Conservation (phyloP, 345 rosid genomes). For the Conringia planisiliqua region DNA sequence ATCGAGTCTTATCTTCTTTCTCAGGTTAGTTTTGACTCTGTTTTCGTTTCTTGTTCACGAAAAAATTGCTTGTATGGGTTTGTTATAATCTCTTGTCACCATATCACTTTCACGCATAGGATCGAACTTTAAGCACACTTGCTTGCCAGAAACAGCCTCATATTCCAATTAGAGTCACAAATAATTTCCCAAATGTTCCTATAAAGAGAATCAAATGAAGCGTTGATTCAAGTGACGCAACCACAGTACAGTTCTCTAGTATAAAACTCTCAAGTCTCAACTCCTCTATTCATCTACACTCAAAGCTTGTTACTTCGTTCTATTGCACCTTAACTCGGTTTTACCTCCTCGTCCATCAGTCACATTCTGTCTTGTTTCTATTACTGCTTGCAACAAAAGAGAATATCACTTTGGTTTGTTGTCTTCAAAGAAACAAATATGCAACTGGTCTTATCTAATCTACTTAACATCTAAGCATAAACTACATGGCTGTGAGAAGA, state of each 20-base stretch:
- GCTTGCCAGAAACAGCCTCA: background rate
- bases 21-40: too few relatives aligned
- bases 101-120: background rate
- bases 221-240: background rate
- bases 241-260: conserved; percentile 1
- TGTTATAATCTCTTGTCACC: too few relatives aligned
- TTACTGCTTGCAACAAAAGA: background rate
- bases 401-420: conserved; percentile 1
- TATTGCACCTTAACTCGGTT: background rate
- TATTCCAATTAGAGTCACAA: background rate
- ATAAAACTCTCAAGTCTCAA: background rate
- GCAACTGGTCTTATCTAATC: background rate
- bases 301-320: background rate
- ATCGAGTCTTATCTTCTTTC: too few relatives aligned
- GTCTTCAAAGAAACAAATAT: too few relatives aligned
- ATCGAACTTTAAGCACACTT: background rate
- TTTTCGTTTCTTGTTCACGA: too few relatives aligned
- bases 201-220: background rate
- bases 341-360: background rate
- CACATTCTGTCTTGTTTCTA: background rate
- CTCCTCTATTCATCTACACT: background rate
- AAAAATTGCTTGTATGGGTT: too few relatives aligned
- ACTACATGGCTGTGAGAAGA: too few relatives aligned
- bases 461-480: background rate
- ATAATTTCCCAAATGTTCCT: background rate